These are phyloP conservation scores for Lizanozyma gosingica DNA, from an alignment of 1,139 yeast species.

Conservation along the genomic window DNA sequence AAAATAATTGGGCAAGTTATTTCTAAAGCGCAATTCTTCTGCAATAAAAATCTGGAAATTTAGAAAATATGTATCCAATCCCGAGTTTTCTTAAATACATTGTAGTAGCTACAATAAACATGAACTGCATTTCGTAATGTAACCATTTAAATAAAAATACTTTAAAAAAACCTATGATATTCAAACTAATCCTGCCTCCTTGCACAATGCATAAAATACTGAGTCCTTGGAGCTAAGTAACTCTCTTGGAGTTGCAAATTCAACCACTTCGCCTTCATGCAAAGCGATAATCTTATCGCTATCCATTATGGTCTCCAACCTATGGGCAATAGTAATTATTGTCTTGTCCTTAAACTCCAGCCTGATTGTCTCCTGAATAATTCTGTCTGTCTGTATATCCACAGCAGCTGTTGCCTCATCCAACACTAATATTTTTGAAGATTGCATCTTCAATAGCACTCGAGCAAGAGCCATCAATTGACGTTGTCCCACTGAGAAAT, in stretches of 20 bases:
- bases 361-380: constrained; percentile 68
- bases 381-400: constrained; percentile 68
- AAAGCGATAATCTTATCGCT: constrained; percentile 65
- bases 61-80: too few relatives aligned
- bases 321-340: constrained; percentile 72
- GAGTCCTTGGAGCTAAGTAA: constrained; percentile 36
- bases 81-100: too few relatives aligned
- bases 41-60: too few relatives aligned
- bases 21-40: too few relatives aligned
- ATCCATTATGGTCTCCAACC: constrained; percentile 75
- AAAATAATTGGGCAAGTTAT: too few relatives aligned
- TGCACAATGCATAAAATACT: constrained; percentile 42
- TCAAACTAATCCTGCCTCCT: constrained; percentile 31
- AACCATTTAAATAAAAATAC: too few relatives aligned
- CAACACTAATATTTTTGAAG: constrained; percentile 54
- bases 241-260: constrained; percentile 56
- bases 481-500: constrained; percentile 69
- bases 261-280: constrained; percentile 59
- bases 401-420: constrained; percentile 89
- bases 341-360: constrained; percentile 55
- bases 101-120: too few relatives aligned
- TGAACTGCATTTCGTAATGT: too few relatives aligned
- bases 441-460: constrained; percentile 45
- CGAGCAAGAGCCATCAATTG: constrained; percentile 71
- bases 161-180: too few relatives aligned